A percentile compares a stretch with the other conserved stretches of the same genome.
Evolutionary conservation across 768 basidiomycete species (phyloP).

Genomic region (Suillus discolor): DNA sequence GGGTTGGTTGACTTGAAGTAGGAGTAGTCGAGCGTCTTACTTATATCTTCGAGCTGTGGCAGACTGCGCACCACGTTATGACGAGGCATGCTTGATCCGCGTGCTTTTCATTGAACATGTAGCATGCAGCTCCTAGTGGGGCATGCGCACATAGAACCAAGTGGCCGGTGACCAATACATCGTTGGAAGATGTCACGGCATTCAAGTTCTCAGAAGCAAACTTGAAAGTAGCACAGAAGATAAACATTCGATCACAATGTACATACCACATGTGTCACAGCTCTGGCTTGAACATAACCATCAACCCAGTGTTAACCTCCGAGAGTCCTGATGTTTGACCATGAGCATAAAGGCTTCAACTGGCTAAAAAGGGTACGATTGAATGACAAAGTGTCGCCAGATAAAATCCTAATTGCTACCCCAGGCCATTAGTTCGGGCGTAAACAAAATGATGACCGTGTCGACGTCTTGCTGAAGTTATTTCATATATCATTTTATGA

Average conservation of each 20-base stretch:
- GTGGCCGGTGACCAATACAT: neutral
- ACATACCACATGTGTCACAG: neutral
- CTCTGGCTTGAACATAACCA: neutral
- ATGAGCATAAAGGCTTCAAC: neutral
- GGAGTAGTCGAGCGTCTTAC: neutral
- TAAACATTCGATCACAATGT: neutral
- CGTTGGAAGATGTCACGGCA: neutral
- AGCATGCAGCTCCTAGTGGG: neutral
- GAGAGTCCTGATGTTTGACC: neutral
- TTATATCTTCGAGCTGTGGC: neutral
- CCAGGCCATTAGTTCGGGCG: neutral
- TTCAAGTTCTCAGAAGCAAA: slow-evolving; percentile 5
- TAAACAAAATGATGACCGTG: neutral
- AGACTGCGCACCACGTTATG: neutral
- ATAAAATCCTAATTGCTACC: neutral
- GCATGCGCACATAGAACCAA: neutral
- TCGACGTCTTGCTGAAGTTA: neutral
- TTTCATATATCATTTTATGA: neutral
- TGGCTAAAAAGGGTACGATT: neutral
- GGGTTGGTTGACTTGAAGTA: neutral
- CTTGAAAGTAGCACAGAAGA: neutral
- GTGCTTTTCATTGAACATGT: neutral
- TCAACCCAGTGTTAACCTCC: neutral
- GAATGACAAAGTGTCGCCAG: neutral
- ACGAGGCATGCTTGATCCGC: neutral